Percentiles rank a stretch among this genome's conserved stretches.
phyloP scores from a whole-genome alignment of 2,329 filamentous ascomycete genomes.

The Emergomyces pasteurianus region DNA sequence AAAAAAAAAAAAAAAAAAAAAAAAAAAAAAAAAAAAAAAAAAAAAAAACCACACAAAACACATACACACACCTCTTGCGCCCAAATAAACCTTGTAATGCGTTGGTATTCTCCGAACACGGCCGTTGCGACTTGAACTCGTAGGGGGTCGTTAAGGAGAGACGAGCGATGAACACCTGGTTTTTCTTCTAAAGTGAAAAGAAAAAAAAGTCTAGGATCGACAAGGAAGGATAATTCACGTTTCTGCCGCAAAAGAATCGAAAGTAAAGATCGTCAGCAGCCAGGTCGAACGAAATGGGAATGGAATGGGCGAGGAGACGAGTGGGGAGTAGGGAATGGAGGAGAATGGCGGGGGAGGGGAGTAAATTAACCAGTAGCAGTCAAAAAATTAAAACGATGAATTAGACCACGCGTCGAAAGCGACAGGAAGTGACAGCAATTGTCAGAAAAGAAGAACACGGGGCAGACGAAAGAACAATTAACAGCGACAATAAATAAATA shows the following conservation, averaged over 20 bases:
- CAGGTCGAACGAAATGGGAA: constrained; percentile 6
- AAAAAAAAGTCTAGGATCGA: constrained; percentile 10
- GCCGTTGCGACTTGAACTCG: constrained; percentile 25
- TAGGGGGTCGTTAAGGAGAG: constrained; percentile 31
- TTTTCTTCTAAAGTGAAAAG: background rate
- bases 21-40: background rate
- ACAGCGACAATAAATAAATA: background rate
- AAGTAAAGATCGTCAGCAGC: constrained; percentile 11
- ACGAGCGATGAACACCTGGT: constrained; percentile 19
- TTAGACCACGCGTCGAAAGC: constrained; percentile 3
- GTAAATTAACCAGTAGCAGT: constrained; percentile 60
- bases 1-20: too few species aligned
- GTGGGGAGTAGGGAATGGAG: constrained; percentile 10
- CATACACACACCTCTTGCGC: constrained; percentile 4
- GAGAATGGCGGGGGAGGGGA: constrained; percentile 10
- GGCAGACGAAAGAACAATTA: background rate
- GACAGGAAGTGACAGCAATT: constrained; percentile 2
- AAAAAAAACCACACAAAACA: background rate
- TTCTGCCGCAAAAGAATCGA: constrained; percentile 8
- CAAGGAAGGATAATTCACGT: constrained; percentile 8
- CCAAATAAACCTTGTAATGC: constrained; percentile 5
- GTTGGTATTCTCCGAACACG: constrained; percentile 18
- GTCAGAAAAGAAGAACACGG: background rate
- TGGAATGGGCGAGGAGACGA: background rate
- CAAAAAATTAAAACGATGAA: constrained; percentile 6